Base-by-base conservation (phyloP, 164 flowering plant genomes). In the Warburgia ugandensis region DNA sequence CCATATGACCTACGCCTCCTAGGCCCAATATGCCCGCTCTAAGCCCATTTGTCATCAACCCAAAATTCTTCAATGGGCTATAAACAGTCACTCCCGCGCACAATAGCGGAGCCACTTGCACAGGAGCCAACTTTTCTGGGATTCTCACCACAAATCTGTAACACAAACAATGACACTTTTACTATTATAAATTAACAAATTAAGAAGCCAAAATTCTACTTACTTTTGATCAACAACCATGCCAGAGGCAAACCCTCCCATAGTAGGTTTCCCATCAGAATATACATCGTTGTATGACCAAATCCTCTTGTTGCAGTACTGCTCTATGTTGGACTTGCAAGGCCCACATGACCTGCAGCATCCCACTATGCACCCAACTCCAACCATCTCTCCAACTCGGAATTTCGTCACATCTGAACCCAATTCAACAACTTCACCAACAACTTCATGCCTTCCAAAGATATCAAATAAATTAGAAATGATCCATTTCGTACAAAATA, bases 251-350 rank as follows among this genome's bases (percentile, higher is more conserved):
- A 92, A 92, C 31, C 99, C 99, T 0, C 99, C 99, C 44, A 84
- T 88, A 6, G 99, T 88, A 26, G 92, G 90, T 17, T 68, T 75
- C 44, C 99, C 99, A 57, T 92, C 99, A 17, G 76, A 40, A 50
- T 88, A 84, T 23, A 86, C 87, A 62, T 88, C 94, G 23, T 86
- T 88, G 75, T 84, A 88, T 2, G 86, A 63, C 95, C 95, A 88
- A 48, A 92, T 81, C 65, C 60, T 79, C 80, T 92, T 85, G 70
- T 66, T 74, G 73, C 97, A 88, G 71, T 92, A 92, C 17, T 92
- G 97, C 70, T 88, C 98, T 26, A 69, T 62, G 54, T 81, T 90
- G 3, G 81, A 45, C 11, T 74, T 59, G 69, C 98, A 92, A 0
- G 86, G 79, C 1, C 61, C 30, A 59, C 98, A 92, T 22, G 42